A percentile compares a stretch with the other conserved stretches of the same genome.
Evolutionary conservation across 1,284 basidiomycete species (phyloP).

Genomic region (Ustilago lituana): DNA sequence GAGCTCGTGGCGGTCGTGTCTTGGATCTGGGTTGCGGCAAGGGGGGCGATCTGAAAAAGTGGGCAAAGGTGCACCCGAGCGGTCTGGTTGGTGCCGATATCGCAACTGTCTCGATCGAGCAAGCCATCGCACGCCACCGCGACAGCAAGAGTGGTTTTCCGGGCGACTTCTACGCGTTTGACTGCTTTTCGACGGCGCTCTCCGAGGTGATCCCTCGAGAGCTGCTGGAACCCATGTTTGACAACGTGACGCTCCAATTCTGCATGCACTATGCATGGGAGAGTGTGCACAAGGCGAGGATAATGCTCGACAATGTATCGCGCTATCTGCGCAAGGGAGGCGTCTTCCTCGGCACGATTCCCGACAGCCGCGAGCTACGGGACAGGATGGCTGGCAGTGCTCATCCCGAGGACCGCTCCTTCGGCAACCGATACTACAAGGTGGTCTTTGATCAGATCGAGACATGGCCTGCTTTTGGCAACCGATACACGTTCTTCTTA

Average conservation of each 20-base stretch:
- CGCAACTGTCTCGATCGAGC: constrained; percentile 86
- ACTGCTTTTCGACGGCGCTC: constrained; percentile 84
- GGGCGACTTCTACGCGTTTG: constrained; percentile 84
- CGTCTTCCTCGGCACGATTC: constrained; percentile 91
- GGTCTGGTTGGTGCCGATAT: constrained; percentile 89
- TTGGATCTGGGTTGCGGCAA: constrained; percentile 98
- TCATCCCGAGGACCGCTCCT: constrained; percentile 75
- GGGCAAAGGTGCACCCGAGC: constrained; percentile 84
- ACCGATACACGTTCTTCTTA: constrained; percentile 92
- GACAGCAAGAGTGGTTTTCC: constrained; percentile 73
- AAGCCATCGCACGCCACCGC: constrained; percentile 78
- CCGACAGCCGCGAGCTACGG: constrained; percentile 78
- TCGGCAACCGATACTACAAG: constrained; percentile 89
- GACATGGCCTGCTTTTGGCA: constrained; percentile 75
- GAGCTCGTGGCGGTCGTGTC: constrained; percentile 74
- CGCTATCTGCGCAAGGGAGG: constrained; percentile 83
- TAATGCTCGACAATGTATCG: constrained; percentile 92
- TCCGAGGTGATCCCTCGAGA: constrained; percentile 76
- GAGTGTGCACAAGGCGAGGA: constrained; percentile 81
- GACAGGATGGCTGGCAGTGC: constrained; percentile 73
- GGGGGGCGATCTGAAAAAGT: constrained; percentile 95
- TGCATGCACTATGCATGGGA: constrained; percentile 99
- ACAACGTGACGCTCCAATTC: constrained; percentile 97
- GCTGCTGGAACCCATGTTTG: constrained; percentile 76
- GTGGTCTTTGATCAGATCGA: constrained; percentile 79